Percentiles rank a stretch among this genome's conserved stretches.
phyloP scores from a whole-genome alignment of 495 filamentous ascomycete species.

The Penicillium herquei region DNA sequence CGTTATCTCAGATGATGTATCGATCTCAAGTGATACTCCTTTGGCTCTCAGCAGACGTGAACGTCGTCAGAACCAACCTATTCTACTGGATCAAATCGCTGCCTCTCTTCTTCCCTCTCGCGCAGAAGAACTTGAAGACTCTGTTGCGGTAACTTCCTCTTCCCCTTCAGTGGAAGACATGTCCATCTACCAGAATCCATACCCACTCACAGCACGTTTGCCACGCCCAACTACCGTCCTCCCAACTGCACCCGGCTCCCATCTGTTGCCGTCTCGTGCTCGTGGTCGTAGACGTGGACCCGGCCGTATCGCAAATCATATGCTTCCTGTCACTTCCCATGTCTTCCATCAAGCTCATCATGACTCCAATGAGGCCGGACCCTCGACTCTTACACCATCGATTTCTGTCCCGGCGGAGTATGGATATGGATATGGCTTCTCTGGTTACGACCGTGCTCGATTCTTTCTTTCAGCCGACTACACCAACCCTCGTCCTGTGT shows the following conservation, averaged over 20 bases:
- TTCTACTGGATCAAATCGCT: background rate
- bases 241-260: background rate
- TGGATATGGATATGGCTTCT: slow-evolving; percentile 8
- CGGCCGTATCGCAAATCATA: no score
- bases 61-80: background rate
- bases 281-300: no score
- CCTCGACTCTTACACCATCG: background rate
- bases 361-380: background rate
- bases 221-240: background rate
- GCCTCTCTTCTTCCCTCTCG: background rate
- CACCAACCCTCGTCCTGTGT: background rate
- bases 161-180: background rate
- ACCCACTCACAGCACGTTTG: background rate
- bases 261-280: background rate
- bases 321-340: no score
- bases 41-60: background rate
- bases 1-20: slow-evolving; percentile 9
- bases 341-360: background rate
- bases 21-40: background rate
- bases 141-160: background rate
- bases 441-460: background rate
- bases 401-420: background rate
- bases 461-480: background rate
- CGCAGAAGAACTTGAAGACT: background rate
- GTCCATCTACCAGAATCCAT: background rate